These are phyloP conservation scores for Parietaria judaica DNA, from an alignment of 306 rosid species.

Conservation along the genomic window DNA sequence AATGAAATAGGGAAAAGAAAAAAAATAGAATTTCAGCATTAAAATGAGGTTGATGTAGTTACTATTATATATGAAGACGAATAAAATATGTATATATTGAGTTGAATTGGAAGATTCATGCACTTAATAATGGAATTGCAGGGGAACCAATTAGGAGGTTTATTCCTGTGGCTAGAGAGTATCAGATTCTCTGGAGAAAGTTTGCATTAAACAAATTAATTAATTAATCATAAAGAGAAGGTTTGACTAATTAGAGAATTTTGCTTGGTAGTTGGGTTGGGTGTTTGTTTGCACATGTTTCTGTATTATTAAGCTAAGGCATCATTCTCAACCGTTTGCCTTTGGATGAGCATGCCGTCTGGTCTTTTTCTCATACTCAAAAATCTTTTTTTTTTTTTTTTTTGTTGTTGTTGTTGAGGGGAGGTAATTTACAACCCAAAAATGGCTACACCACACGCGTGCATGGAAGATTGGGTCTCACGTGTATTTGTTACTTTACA, in stretches of 20 bases:
- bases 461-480: neutral
- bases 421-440: neutral
- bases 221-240: neutral
- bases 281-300: neutral
- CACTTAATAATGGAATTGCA: neutral
- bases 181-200: slow-evolving; percentile 4
- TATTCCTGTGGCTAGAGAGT: neutral
- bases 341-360: slow-evolving; percentile 11
- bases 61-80: neutral
- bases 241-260: slow-evolving; percentile 11
- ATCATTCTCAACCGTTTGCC: neutral
- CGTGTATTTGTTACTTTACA: no score
- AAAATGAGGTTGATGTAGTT: neutral
- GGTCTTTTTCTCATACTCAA: neutral
- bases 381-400: no score
- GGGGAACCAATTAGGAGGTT: slow-evolving; percentile 16
- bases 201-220: slow-evolving; percentile 8
- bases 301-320: neutral
- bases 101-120: neutral
- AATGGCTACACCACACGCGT: neutral
- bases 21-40: no score
- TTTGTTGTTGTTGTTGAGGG: neutral
- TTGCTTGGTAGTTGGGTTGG: slow-evolving; percentile 2
- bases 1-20: no score
- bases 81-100: neutral